These are phyloP conservation scores for Thalassiosira ordinaria DNA, from an alignment of 352 stramenopile species.

Conservation along the genomic window DNA sequence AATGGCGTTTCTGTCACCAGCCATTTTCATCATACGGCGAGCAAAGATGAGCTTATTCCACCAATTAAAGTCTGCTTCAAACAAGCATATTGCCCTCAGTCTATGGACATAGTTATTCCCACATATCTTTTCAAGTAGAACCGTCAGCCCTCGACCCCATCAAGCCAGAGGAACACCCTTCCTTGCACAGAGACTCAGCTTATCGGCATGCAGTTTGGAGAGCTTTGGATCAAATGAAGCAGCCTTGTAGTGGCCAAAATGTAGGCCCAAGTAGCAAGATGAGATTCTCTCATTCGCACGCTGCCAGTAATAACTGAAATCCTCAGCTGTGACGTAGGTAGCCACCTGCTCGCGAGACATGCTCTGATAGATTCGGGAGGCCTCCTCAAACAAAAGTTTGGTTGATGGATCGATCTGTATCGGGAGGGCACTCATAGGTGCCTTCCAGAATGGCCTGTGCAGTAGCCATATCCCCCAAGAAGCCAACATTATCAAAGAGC, in stretches of 20 bases:
- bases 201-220: neutral
- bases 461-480: neutral
- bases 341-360: neutral
- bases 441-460: neutral
- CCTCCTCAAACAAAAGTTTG: neutral
- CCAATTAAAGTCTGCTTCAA: slow-evolving; percentile 29
- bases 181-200: neutral
- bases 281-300: neutral
- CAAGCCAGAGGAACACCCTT: slow-evolving; percentile 3
- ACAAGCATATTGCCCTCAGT: slow-evolving; percentile 15
- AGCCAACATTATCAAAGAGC: neutral
- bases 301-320: slow-evolving; percentile 7
- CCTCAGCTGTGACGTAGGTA: neutral
- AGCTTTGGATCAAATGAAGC: slow-evolving; percentile 1
- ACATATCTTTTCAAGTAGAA: slow-evolving; percentile 27
- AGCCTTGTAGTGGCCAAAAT: slow-evolving; percentile 27
- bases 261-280: neutral
- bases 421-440: neutral
- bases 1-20: neutral
- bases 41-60: slow-evolving; percentile 20
- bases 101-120: slow-evolving; percentile 16
- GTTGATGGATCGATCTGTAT: neutral
- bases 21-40: neutral
- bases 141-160: slow-evolving; percentile 13
- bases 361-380: neutral